phyloP scores from a whole-genome alignment of 768 basidiomycete genomes.

The Termitomyces sp. region DNA sequence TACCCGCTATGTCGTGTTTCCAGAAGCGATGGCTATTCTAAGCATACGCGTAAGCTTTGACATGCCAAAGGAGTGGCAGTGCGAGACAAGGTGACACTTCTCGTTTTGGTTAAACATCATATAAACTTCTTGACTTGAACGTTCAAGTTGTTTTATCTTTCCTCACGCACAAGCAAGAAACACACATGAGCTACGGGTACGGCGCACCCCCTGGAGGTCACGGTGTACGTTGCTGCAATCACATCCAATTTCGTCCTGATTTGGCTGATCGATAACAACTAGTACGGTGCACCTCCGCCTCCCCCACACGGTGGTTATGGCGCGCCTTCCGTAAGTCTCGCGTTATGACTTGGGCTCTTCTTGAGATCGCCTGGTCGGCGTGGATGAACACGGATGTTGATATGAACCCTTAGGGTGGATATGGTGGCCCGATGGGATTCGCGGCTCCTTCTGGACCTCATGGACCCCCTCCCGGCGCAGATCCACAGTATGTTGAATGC shows the following conservation, averaged over 20 bases:
- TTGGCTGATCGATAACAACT: constrained; percentile 1
- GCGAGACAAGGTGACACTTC: neutral
- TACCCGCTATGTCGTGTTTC: neutral
- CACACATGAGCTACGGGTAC: neutral
- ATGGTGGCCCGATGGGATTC: constrained; percentile 34
- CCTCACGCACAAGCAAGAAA: neutral
- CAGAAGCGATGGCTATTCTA: neutral
- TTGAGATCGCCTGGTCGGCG: neutral
- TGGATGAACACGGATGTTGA: neutral
- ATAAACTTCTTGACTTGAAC: neutral
- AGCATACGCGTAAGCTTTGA: neutral
- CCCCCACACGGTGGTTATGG: constrained; percentile 21
- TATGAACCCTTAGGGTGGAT: constrained; percentile 21
- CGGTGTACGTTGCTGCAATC: neutral
- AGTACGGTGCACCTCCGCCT: constrained; percentile 20
- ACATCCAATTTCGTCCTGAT: neutral
- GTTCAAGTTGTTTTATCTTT: neutral
- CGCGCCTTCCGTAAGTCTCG: constrained; percentile 6
- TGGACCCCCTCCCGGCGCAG: constrained; percentile 62
- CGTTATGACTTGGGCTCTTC: neutral
- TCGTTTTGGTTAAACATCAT: neutral
- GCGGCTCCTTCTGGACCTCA: constrained; percentile 27
- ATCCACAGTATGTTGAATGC: constrained; percentile 59
- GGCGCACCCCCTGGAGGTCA: neutral
- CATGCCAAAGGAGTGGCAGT: neutral